Percentiles rank a stretch among this genome's conserved stretches.
Evolutionary conservation across 179 eudicot species (phyloP).

Genomic region (Drosera spatulata): DNA sequence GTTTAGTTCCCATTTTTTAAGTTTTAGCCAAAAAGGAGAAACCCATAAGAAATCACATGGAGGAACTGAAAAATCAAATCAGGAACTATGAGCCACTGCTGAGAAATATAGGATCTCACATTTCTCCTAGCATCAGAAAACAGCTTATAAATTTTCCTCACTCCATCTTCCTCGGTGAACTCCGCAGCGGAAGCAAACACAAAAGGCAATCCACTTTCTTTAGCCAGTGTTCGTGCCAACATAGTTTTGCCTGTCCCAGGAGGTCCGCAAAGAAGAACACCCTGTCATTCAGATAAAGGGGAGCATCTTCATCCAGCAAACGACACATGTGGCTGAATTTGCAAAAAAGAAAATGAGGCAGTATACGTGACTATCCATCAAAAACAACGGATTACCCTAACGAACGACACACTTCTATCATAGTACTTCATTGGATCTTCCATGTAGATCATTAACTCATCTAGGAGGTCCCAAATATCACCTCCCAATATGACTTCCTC

Average conservation of each 20-base stretch:
- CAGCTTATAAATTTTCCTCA: conserved; percentile 74
- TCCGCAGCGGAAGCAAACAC: conserved; percentile 98
- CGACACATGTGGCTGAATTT: background rate
- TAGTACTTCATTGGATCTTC: conserved; percentile 82
- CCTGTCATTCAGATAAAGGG: conserved; percentile 30
- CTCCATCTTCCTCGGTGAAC: conserved; percentile 91
- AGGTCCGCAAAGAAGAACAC: conserved; percentile 92
- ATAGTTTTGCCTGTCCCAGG: conserved; percentile 98
- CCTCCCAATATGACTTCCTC: conserved; percentile 88
- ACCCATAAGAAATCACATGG: too few relatives aligned
- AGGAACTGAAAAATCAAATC: too few relatives aligned
- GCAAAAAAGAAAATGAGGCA: background rate
- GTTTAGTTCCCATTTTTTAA: too few relatives aligned
- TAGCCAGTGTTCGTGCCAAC: conserved; percentile 80
- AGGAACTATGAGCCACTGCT: too few relatives aligned
- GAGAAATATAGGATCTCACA: conserved; percentile 26
- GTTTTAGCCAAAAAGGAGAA: too few relatives aligned
- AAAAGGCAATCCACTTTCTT: conserved; percentile 91
- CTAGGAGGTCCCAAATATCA: conserved; percentile 94
- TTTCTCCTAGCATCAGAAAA: conserved; percentile 81
- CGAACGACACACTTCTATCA: conserved; percentile 77
- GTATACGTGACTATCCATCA: background rate
- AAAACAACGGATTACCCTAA: conserved; percentile 44
- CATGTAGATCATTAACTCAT: conserved; percentile 86
- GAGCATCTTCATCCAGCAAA: background rate